phyloP scores from a whole-genome alignment of 345 rosid species.

The Sisymbrium altissimum region DNA sequence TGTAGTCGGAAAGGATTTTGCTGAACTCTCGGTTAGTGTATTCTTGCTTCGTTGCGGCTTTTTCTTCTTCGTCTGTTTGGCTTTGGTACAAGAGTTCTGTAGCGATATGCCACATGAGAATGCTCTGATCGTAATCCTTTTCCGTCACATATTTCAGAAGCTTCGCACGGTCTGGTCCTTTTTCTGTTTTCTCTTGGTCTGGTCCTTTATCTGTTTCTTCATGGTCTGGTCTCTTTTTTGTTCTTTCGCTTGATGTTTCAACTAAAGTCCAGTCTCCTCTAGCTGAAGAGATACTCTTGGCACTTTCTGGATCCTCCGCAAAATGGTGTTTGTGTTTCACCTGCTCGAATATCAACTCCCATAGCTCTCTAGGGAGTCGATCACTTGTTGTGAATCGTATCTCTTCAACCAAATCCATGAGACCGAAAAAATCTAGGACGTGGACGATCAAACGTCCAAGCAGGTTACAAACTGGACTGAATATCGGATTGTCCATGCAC shows the following conservation, averaged over 20 bases:
- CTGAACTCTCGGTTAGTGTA: slow-evolving; percentile 27
- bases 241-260: background rate
- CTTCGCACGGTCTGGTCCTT: background rate
- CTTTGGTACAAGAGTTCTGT: slow-evolving; percentile 45
- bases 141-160: slow-evolving; percentile 39
- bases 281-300: slow-evolving; percentile 41
- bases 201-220: background rate
- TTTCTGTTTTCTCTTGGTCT: background rate
- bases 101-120: slow-evolving; percentile 58
- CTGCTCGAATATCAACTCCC: slow-evolving; percentile 50
- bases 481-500: background rate
- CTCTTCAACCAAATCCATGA: slow-evolving; percentile 34
- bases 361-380: slow-evolving; percentile 45
- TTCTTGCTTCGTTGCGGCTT: background rate
- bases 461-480: background rate
- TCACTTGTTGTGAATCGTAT: slow-evolving; percentile 34
- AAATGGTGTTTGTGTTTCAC: slow-evolving; percentile 37
- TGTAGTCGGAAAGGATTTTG: slow-evolving; percentile 56
- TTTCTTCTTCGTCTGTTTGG: background rate
- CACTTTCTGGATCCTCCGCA: slow-evolving; percentile 42
- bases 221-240: background rate
- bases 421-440: slow-evolving; percentile 11
- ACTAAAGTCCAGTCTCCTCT: slow-evolving; percentile 53
- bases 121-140: slow-evolving; percentile 47
- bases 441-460: background rate